Evolutionary conservation across 2,329 filamentous ascomycete genomes (phyloP).

Genomic region (Cyphellophora attinorum): DNA sequence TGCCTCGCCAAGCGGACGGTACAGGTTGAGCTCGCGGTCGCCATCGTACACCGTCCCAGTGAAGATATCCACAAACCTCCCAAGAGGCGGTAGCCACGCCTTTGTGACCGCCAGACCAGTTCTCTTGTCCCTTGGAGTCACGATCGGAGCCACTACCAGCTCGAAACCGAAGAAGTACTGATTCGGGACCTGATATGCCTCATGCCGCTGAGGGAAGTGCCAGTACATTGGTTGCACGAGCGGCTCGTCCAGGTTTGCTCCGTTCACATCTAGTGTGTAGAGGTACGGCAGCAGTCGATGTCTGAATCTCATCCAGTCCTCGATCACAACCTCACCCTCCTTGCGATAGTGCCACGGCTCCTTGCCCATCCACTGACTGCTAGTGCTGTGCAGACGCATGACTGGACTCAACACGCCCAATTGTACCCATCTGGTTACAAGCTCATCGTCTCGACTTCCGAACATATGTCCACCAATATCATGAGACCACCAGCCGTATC

Average conservation of each 20-base stretch:
- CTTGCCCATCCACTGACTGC: conserved; percentile 49
- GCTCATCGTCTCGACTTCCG: conserved; percentile 48
- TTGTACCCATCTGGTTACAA: conserved; percentile 53
- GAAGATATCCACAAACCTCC: conserved; percentile 49
- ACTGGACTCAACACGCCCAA: conserved; percentile 53
- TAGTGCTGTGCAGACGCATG: conserved; percentile 50
- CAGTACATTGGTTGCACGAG: conserved; percentile 56
- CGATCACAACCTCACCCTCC: conserved; percentile 38
- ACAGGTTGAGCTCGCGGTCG: conserved; percentile 41
- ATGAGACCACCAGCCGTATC: conserved; percentile 60
- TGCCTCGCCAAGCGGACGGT: conserved; percentile 38
- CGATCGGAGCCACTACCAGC: conserved; percentile 49
- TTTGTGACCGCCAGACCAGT: conserved; percentile 40
- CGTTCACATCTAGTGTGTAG: conserved; percentile 46
- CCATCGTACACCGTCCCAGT: conserved; percentile 50
- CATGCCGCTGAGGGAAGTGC: conserved; percentile 42
- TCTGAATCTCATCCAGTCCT: conserved; percentile 42
- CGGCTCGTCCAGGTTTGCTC: conserved; percentile 37
- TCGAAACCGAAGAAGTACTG: conserved; percentile 51
- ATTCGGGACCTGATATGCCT: conserved; percentile 48
- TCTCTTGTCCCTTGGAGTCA: conserved; percentile 36
- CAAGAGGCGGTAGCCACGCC: conserved; percentile 46
- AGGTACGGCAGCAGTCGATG: conserved; percentile 53
- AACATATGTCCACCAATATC: conserved; percentile 57
- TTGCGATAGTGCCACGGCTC: conserved; percentile 51